phyloP scores from a whole-genome alignment of 2,329 filamentous ascomycete species.

The Neoarthrinium moseri region DNA sequence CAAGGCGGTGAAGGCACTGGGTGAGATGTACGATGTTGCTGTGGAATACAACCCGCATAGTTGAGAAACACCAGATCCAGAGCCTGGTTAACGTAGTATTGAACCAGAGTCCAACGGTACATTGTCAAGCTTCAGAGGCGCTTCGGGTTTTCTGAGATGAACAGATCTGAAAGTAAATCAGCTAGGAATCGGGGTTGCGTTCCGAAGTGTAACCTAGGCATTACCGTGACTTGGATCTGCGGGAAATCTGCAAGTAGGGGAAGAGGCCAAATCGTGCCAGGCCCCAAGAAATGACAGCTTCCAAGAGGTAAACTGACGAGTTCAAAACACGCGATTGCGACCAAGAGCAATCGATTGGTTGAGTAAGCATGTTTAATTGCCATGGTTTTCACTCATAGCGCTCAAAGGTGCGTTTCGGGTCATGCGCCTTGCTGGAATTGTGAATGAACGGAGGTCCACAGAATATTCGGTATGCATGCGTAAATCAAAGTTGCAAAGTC shows the following conservation, averaged over 20 bases:
- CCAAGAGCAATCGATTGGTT: too few relatives aligned
- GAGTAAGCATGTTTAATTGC: background rate
- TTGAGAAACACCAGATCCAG: background rate
- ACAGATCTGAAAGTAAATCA: constrained; percentile 22
- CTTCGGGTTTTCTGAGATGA: constrained; percentile 19
- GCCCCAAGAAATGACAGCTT: background rate
- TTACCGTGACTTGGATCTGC: background rate
- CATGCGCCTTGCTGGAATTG: background rate
- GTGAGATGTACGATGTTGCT: background rate
- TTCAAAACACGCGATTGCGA: too few relatives aligned
- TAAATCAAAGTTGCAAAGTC: background rate
- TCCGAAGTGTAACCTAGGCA: constrained; percentile 15
- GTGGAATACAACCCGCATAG: background rate
- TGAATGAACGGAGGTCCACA: background rate
- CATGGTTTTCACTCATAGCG: background rate
- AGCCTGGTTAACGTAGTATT: background rate
- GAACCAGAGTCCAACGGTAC: background rate
- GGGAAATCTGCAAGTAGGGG: background rate
- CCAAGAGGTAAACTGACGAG: too few relatives aligned
- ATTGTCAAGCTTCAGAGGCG: constrained; percentile 4
- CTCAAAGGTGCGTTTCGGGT: background rate
- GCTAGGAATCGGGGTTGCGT: constrained; percentile 23
- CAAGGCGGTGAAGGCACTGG: too few relatives aligned
- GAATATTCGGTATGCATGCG: background rate
- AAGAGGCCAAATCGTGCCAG: background rate